Evolutionary conservation across 345 rosid genomes (phyloP).

Genomic region (Ailanthus altissimus): DNA sequence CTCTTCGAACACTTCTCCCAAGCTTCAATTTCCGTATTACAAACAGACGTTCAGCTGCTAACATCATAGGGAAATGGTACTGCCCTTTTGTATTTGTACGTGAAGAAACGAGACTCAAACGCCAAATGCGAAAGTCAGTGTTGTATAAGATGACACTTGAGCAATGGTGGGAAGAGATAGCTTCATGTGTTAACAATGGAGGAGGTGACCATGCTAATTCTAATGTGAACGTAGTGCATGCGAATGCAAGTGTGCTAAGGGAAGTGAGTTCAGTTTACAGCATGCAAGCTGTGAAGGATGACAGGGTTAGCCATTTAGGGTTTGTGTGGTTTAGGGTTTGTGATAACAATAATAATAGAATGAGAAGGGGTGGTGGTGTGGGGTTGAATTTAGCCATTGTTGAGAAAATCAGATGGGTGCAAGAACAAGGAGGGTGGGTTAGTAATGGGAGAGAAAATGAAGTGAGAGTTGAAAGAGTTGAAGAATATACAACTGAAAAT

Average conservation of each 20-base stretch:
- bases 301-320: slow-evolving; percentile 39
- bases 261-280: slow-evolving; percentile 46
- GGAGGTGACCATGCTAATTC: slow-evolving; percentile 25
- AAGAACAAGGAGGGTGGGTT: slow-evolving; percentile 76
- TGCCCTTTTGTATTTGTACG: slow-evolving; percentile 71
- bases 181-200: slow-evolving; percentile 36
- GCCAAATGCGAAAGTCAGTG: slow-evolving; percentile 57
- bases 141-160: slow-evolving; percentile 63
- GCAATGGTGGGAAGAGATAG: slow-evolving; percentile 72
- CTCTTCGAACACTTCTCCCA: slow-evolving; percentile 58
- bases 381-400: slow-evolving; percentile 62
- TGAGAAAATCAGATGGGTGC: slow-evolving; percentile 68
- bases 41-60: slow-evolving; percentile 36
- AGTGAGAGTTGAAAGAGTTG: slow-evolving; percentile 56
- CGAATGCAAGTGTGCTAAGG: slow-evolving; percentile 39
- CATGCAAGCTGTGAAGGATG: slow-evolving; percentile 46
- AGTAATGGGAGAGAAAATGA: slow-evolving; percentile 44
- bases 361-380: slow-evolving; percentile 32
- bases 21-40: slow-evolving; percentile 42
- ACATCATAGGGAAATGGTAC: slow-evolving; percentile 70
- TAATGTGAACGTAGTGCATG: slow-evolving; percentile 28
- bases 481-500: slow-evolving; percentile 30
- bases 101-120: slow-evolving; percentile 42
- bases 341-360: slow-evolving; percentile 22
- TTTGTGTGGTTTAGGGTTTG: slow-evolving; percentile 51